Percentiles rank a stretch among this genome's conserved stretches.
Conservation (phyloP, 495 filamentous ascomycete species). For the Hyphodiscus hymeniophilus region DNA sequence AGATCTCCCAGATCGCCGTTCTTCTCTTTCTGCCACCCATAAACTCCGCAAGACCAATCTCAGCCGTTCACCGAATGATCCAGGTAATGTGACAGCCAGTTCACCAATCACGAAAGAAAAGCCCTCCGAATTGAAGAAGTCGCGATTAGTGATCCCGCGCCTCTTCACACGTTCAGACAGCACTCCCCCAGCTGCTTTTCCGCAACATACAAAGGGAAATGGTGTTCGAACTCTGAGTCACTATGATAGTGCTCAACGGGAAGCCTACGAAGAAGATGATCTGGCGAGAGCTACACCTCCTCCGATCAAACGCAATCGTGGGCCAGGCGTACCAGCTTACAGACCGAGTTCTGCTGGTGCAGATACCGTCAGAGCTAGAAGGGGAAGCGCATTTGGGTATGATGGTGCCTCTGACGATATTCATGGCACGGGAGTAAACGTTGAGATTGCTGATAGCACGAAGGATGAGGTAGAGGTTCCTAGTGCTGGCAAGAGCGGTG, state of each 20-base stretch:
- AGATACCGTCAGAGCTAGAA: background rate
- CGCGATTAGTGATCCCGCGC: background rate
- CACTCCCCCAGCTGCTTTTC: background rate
- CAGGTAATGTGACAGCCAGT: background rate
- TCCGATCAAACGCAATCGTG: slow-evolving; percentile 15
- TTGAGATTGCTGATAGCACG: background rate
- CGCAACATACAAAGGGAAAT: background rate
- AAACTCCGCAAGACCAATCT: slow-evolving; percentile 8
- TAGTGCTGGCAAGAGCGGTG: background rate
- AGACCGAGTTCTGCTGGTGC: slow-evolving; percentile 14
- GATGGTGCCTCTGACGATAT: slow-evolving; percentile 1
- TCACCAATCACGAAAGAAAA: slow-evolving; percentile 1
- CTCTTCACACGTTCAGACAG: background rate
- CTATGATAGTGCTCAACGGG: slow-evolving; percentile 1
- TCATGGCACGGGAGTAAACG: background rate
- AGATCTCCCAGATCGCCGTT: slow-evolving; percentile 16
- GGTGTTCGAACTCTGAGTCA: background rate
- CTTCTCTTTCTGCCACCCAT: slow-evolving; percentile 13
- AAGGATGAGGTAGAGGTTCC: too few species aligned
- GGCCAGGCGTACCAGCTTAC: background rate
- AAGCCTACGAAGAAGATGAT: slow-evolving; percentile 7
- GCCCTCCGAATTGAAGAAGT: background rate
- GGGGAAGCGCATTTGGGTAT: background rate
- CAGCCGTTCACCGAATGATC: background rate
- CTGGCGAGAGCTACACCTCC: slow-evolving; percentile 20